Evolutionary conservation across 2,329 filamentous ascomycete genomes (phyloP), one percentile per base, ranked within the genome.

Genomic region (Pseudonectria buxi): DNA sequence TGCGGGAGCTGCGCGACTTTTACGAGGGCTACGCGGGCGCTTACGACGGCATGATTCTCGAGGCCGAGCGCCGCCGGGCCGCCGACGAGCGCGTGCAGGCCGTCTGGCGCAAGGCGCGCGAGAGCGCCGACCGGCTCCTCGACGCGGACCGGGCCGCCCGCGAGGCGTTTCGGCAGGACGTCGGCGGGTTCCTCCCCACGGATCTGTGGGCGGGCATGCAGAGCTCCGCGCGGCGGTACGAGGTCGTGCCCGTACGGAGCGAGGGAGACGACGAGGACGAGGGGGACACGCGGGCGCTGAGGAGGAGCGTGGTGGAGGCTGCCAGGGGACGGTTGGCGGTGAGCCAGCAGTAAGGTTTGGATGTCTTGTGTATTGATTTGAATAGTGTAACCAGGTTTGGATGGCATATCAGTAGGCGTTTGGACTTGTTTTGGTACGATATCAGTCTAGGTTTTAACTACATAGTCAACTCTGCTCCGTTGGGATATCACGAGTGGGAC

Each of bases 11-110:
- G 50, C 73, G 79, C 10, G 69, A 76, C n/a, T 86, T 95, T 50
- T 96, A 95, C 59, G 83, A 90, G 41, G 81, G 83, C 13, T 98
- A 96, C 52, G 72, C 85, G 14, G 74, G 78, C 34, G 86, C 88
- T 0, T 96, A 98, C 54, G 83, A 87, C 47, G 80, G 82, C 14
- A 67, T 98, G 10, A 73, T 95, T 15, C 72, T 94, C 2, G 92
- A 98, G 58, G 82, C 88, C 6, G 82, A 83, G 34, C 72, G 92
- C 15, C 74, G 92, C 9, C 78, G 77, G 40, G 68, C 73, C 11
- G 77, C 86, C 25, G 84, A 92, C 51, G 77, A 82, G 24, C 80
- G 83, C 43, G 82, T 94, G 34, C 73, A 81, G 46, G 72, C 70
- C 28, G 78, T 94, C 16, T 83, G 88, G 53, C 76, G 76, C 41